Base-by-base conservation (phyloP, 2,329 filamentous ascomycete genomes). In the Ophiostoma himal-ulmi region DNA sequence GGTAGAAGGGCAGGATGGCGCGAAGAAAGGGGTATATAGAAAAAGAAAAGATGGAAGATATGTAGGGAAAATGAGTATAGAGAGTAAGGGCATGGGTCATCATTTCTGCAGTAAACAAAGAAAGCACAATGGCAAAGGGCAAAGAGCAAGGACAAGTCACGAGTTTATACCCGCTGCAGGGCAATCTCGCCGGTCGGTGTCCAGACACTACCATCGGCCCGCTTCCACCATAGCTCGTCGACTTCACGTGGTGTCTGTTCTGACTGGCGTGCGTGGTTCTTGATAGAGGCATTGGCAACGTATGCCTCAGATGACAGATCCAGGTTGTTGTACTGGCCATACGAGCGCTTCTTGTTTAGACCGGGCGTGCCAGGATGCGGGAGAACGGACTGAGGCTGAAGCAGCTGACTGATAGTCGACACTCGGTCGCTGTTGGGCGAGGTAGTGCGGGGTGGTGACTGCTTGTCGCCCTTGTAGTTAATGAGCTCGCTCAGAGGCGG, bases 401-500 rank as follows among this genome's bases (percentile, higher is more conserved):
- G 73, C 14, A 74, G 68, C 69, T 71, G 71, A 72, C 73, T 74
- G 17, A 75, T 44, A 2, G 73, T 72, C 11, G 73, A 69, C 34
- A 73, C 70, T 0, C 74, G 74, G 65, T 73, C 73, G 52, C 64
- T 70, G 52, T 52, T 64, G 39, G 70, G 67, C 5, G 70, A 71
- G 2, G 64, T 44, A 1, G 65, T 54, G 52, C n/a, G 7, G 3
- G 52, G 52, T 11, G 52, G n/a, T 54, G 52, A 5, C 70, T 65
- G 54, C 62, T 72, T 69, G 36, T 70, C 70, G 62, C 48, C 54
- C 65, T 70, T 66, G 57, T 72, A 73, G 20, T 73, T 62, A 30
- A 74, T 73, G 67, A 74, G 71, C 71, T 74, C 71, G 73, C 73
- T 74, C 41, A 75, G 69, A 5, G 74, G 65, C 41, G 74, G 74